These are phyloP conservation scores for Suillus alpinus DNA, from an alignment of 768 basidiomycete genomes.

Conservation along the genomic window DNA sequence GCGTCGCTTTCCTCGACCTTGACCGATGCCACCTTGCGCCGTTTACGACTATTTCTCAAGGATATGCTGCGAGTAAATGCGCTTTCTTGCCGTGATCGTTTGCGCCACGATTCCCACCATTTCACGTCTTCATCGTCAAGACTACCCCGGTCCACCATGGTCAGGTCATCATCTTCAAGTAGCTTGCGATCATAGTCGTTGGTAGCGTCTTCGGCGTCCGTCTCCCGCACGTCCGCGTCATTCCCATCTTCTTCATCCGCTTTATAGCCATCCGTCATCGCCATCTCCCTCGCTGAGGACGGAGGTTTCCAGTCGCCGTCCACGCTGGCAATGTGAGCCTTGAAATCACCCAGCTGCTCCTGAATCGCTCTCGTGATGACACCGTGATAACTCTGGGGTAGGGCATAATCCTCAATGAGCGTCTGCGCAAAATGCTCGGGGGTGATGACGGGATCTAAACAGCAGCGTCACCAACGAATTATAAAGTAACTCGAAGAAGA, in stretches of 20 bases:
- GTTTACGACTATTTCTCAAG: constrained; percentile 35
- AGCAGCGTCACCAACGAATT: neutral
- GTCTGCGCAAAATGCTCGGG: constrained; percentile 89
- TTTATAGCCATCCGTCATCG: constrained; percentile 18
- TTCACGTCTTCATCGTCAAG: constrained; percentile 47
- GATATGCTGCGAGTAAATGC: constrained; percentile 24
- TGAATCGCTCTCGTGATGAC: constrained; percentile 81
- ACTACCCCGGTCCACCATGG: constrained; percentile 33
- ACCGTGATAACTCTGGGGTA: constrained; percentile 61
- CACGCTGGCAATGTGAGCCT: constrained; percentile 58
- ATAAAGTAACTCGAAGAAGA: neutral
- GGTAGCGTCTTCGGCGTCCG: constrained; percentile 1
- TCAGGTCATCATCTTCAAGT: constrained; percentile 21
- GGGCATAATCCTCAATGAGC: constrained; percentile 85
- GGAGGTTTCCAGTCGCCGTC: constrained; percentile 41
- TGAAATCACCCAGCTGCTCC: constrained; percentile 82
- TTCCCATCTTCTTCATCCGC: constrained; percentile 29
- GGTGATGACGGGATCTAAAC: constrained; percentile 79
- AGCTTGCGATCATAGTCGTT: constrained; percentile 24
- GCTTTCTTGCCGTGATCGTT: constrained; percentile 36
- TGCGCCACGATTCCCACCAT: constrained; percentile 79
- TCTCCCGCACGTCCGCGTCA: constrained; percentile 14
- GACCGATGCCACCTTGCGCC: constrained; percentile 37
- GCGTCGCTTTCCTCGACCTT: constrained; percentile 25
- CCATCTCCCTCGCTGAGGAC: constrained; percentile 17